phyloP scores from a whole-genome alignment of 352 stramenopile genomes.

The Globisporangium solare region DNA sequence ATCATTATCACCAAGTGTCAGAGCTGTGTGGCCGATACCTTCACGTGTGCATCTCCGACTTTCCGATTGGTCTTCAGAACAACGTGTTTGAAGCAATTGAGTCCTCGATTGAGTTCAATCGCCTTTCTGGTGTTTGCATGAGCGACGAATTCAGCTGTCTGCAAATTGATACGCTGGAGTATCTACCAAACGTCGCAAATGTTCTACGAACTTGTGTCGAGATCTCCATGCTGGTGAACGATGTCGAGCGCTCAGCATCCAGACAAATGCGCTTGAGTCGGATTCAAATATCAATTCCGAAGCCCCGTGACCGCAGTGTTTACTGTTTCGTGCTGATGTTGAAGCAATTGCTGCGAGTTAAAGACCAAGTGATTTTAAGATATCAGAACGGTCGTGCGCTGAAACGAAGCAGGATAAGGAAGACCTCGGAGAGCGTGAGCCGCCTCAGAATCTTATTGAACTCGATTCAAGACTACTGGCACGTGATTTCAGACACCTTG shows the following conservation, averaged over 20 bases:
- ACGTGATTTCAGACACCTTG: background rate
- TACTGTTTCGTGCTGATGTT: constrained; percentile 10
- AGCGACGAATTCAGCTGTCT: background rate
- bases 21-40: constrained; percentile 4
- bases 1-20: constrained; percentile 2
- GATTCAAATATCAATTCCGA: constrained; percentile 1
- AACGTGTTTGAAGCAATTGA: constrained; percentile 2
- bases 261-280: background rate
- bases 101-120: background rate
- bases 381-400: background rate
- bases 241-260: background rate
- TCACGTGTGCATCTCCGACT: constrained; percentile 11
- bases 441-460: constrained; percentile 1
- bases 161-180: background rate
- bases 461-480: constrained; percentile 3
- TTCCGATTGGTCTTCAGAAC: constrained; percentile 1
- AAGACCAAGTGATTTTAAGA: constrained; percentile 1
- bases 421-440: background rate
- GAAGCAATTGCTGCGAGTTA: constrained; percentile 6
- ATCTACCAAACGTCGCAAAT: background rate
- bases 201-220: constrained; percentile 6
- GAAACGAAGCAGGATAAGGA: background rate
- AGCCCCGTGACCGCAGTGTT: background rate
- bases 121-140: constrained; percentile 12
- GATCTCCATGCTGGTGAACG: constrained; percentile 14